Conservation (phyloP, 2,329 filamentous ascomycete genomes). For the Boeremia lycopersici region DNA sequence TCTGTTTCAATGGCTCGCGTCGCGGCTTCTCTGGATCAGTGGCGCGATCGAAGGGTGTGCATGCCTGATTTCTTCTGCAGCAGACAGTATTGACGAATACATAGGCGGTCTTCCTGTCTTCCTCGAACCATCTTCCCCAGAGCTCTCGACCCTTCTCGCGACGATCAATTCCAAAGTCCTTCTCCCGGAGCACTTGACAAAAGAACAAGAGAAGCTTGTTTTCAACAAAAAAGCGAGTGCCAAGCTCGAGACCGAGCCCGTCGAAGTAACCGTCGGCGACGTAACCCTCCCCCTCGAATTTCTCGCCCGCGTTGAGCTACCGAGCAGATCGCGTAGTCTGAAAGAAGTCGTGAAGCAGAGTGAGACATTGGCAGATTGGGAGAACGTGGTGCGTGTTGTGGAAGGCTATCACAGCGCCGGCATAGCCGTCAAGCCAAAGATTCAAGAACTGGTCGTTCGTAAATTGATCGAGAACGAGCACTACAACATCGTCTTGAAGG, state of each 20-base stretch:
- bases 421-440: constrained; percentile 17
- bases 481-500: constrained; percentile 39
- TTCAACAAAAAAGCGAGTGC: constrained; percentile 49
- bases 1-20: constrained; percentile 28
- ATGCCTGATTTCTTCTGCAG: neutral
- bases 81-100: constrained; percentile 8
- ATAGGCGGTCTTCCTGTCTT: constrained; percentile 51
- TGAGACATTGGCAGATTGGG: constrained; percentile 40
- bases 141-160: constrained; percentile 50
- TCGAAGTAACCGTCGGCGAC: constrained; percentile 50
- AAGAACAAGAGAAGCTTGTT: constrained; percentile 51
- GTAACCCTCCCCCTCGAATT: constrained; percentile 44
- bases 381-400: constrained; percentile 42
- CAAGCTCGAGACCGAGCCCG: constrained; percentile 51
- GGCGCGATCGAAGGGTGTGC: constrained; percentile 33
- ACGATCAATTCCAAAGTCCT: constrained; percentile 52
- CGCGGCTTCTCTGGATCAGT: constrained; percentile 40
- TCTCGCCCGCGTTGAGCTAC: constrained; percentile 32
- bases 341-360: constrained; percentile 22
- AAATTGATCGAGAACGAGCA: constrained; percentile 24
- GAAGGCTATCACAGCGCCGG: constrained; percentile 40
- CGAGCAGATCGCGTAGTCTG: constrained; percentile 20
- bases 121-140: constrained; percentile 47
- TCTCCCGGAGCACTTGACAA: constrained; percentile 51
- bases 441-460: constrained; percentile 30